Evolutionary conservation across 169 alveolate genomes (phyloP).

Genomic region (Plasmodium knowlesi): DNA sequence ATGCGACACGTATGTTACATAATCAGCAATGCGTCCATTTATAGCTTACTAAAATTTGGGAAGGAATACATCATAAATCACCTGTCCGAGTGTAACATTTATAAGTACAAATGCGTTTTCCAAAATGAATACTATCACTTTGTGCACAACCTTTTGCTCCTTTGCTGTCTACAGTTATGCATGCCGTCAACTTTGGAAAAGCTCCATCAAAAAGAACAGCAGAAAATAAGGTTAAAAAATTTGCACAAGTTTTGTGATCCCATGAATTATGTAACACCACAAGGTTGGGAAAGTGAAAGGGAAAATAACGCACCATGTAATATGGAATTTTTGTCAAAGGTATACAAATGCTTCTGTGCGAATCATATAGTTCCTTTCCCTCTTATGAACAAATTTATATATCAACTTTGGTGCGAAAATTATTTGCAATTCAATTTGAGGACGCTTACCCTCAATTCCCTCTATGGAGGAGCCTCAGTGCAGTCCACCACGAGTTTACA

Average conservation of each 20-base stretch:
- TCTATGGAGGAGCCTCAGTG: background rate
- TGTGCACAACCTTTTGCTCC: slow-evolving; percentile 35
- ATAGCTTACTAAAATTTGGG: slow-evolving; percentile 13
- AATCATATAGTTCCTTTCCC: slow-evolving; percentile 49
- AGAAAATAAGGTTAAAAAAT: slow-evolving; percentile 30
- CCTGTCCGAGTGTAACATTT: slow-evolving; percentile 59
- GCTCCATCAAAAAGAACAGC: background rate
- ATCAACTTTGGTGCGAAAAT: background rate
- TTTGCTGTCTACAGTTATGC: slow-evolving; percentile 45
- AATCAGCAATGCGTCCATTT: slow-evolving; percentile 34
- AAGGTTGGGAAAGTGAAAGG: background rate
- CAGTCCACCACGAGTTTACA: background rate
- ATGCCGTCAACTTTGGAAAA: slow-evolving; percentile 11
- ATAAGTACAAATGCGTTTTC: slow-evolving; percentile 47
- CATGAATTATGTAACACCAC: background rate
- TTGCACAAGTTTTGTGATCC: slow-evolving; percentile 27
- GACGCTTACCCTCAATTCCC: background rate
- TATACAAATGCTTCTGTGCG: slow-evolving; percentile 42
- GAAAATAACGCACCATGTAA: background rate
- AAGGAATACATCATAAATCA: slow-evolving; percentile 42
- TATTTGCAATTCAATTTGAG: background rate
- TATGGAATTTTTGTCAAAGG: slow-evolving; percentile 16
- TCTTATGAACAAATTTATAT: slow-evolving; percentile 29
- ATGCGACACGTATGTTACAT: slow-evolving; percentile 9
- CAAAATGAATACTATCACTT: slow-evolving; percentile 27